phyloP scores from a whole-genome alignment of 2,329 filamentous ascomycete species.

The Ophiocordyceps robertsii region DNA sequence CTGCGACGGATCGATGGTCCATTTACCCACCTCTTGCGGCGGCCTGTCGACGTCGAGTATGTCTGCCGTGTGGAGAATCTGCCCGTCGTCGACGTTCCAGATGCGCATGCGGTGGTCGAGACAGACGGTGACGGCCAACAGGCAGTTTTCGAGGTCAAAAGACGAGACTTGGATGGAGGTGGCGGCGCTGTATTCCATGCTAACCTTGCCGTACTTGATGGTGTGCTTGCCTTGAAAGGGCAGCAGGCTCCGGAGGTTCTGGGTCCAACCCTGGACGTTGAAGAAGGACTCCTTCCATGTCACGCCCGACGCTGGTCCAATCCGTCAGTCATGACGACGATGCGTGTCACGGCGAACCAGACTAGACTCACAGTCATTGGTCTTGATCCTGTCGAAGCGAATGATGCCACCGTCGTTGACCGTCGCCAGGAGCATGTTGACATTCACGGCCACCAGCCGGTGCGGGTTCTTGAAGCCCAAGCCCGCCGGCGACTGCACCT shows the following conservation, averaged over 20 bases:
- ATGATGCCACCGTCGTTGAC: slow-evolving; percentile 69
- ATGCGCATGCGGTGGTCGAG: slow-evolving; percentile 80
- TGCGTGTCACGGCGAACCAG: background rate
- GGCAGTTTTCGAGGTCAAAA: slow-evolving; percentile 33
- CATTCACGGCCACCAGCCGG: slow-evolving; percentile 60
- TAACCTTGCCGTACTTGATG: slow-evolving; percentile 47
- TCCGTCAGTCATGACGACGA: background rate
- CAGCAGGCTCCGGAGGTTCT: slow-evolving; percentile 52
- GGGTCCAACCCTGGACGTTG: slow-evolving; percentile 59
- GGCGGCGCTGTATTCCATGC: slow-evolving; percentile 54
- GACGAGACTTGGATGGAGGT: slow-evolving; percentile 45
- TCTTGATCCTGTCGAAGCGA: slow-evolving; percentile 48
- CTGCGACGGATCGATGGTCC: slow-evolving; percentile 68
- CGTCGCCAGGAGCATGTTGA: slow-evolving; percentile 64
- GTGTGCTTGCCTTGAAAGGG: slow-evolving; percentile 53
- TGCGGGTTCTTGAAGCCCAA: slow-evolving; percentile 70
- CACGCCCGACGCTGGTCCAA: slow-evolving; percentile 10
- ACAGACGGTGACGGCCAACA: slow-evolving; percentile 64
- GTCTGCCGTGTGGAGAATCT: slow-evolving; percentile 64
- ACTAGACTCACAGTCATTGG: slow-evolving; percentile 28
- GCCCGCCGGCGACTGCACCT: slow-evolving; percentile 57
- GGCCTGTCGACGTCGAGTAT: slow-evolving; percentile 56
- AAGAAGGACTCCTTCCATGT: slow-evolving; percentile 61
- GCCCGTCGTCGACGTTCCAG: slow-evolving; percentile 78
- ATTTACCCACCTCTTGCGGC: slow-evolving; percentile 56